These are phyloP conservation scores for Trichoderma guizhouense DNA, from an alignment of 2,329 filamentous ascomycete species.

Conservation along the genomic window DNA sequence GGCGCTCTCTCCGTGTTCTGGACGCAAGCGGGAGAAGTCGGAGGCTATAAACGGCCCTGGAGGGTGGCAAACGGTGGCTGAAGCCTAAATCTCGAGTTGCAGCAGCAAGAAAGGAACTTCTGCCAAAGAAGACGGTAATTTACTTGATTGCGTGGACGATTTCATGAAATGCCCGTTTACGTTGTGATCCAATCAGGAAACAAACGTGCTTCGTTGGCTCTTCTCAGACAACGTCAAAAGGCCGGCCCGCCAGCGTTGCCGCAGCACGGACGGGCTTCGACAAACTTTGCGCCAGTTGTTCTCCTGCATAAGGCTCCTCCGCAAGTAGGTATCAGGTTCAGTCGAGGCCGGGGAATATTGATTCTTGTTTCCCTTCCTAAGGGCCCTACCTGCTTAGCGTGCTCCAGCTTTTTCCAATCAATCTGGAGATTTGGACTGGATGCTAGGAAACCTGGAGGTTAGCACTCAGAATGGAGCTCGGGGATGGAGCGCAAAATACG, in stretches of 20 bases:
- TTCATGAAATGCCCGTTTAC: not conserved
- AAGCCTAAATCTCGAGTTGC: not conserved
- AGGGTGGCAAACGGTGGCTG: not conserved
- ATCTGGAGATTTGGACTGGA: not conserved
- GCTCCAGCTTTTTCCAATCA: not conserved
- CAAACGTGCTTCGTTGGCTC: not conserved
- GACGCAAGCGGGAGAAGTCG: conserved; percentile 7
- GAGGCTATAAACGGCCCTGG: not conserved
- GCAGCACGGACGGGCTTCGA: not conserved
- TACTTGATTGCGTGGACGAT: not conserved
- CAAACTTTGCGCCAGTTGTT: conserved; percentile 6
- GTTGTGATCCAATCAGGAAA: not conserved
- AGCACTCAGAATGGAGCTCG: not conserved
- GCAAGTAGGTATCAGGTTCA: conserved; percentile 7
- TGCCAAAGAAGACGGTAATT: not conserved
- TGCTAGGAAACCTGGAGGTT: not conserved
- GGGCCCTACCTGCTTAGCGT: not conserved
- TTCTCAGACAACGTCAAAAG: not conserved
- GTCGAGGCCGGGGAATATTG: not conserved
- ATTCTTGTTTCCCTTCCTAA: not conserved
- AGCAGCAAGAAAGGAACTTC: not conserved
- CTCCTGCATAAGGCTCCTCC: not conserved
- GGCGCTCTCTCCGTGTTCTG: not conserved
- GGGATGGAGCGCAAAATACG: not conserved
- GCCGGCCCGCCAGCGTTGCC: not conserved